Evolutionary conservation across 2,329 filamentous ascomycete genomes (phyloP).

Genomic region (Claviceps spartinae): DNA sequence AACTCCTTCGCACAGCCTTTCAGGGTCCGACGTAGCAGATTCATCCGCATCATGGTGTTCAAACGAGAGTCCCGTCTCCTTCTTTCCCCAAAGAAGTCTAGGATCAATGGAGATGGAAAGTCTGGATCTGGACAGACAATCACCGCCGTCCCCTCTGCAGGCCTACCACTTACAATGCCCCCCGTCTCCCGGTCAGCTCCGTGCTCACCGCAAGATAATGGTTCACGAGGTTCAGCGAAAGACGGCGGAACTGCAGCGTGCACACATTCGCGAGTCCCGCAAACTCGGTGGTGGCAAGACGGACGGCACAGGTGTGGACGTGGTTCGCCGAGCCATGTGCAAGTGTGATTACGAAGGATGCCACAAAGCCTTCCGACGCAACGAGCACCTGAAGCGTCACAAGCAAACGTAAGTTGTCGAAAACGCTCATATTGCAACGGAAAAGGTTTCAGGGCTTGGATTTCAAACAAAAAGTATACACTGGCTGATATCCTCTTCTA

Average conservation of each 20-base stretch:
- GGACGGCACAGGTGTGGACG: conserved; percentile 19
- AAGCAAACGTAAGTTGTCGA: conserved; percentile 30
- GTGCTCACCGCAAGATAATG: conserved; percentile 25
- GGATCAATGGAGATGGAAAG: conserved; percentile 19
- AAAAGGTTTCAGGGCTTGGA: too few relatives aligned
- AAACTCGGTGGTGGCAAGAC: conserved; percentile 16
- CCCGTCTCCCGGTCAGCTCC: conserved; percentile 20
- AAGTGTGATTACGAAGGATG: conserved; percentile 34
- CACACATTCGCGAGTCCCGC: conserved; percentile 22
- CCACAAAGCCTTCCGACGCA: conserved; percentile 34
- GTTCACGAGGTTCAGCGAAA: conserved; percentile 30
- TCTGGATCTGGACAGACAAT: conserved; percentile 23
- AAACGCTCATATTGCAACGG: too few relatives aligned
- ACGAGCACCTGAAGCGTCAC: conserved; percentile 44
- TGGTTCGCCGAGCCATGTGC: conserved; percentile 26
- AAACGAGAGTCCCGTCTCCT: conserved; percentile 27
- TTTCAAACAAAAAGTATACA: not conserved
- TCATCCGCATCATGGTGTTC: conserved; percentile 25
- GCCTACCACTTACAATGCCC: conserved; percentile 19
- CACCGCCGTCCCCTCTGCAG: conserved; percentile 21
- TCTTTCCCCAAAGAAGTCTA: conserved; percentile 22
- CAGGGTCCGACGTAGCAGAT: conserved; percentile 25
- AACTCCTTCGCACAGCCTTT: conserved; percentile 26
- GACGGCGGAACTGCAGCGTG: conserved; percentile 29
- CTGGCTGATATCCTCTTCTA: conserved; percentile 4